phyloP scores from a whole-genome alignment of 225 moss, liverwort and hornwort genomes.

The Pseudoscleropodium purum region DNA sequence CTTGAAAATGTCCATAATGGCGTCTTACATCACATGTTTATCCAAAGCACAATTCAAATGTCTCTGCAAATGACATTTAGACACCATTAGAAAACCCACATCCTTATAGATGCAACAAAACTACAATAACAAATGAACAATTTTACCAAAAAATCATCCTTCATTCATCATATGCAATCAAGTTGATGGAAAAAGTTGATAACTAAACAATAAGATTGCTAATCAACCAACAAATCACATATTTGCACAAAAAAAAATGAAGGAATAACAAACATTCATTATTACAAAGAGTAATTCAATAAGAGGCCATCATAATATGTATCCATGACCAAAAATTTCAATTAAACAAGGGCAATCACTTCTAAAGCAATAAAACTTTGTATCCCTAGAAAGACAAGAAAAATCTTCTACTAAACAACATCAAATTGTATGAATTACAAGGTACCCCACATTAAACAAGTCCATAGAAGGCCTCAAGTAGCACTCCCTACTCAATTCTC shows the following conservation, averaged over 20 bases:
- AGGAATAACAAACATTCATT: background rate
- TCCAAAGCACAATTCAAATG: accelerated
- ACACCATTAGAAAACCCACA: background rate
- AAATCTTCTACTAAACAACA: background rate
- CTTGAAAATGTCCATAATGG: background rate
- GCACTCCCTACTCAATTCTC: too few relatives aligned
- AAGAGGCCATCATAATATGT: background rate
- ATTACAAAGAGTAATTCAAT: accelerated
- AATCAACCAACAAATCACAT: background rate
- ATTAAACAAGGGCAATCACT: background rate
- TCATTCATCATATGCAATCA: background rate
- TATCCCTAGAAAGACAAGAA: too few relatives aligned
- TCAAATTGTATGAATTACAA: background rate
- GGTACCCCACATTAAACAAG: too few relatives aligned
- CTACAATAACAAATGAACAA: background rate
- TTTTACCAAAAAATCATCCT: background rate
- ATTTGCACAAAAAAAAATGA: background rate
- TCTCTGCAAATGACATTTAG: background rate
- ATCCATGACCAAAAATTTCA: too few relatives aligned
- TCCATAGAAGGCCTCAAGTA: too few relatives aligned
- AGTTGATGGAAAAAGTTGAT: background rate
- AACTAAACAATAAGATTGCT: background rate
- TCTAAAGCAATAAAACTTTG: background rate
- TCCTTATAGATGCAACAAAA: background rate
- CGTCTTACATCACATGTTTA: background rate